phyloP scores from a whole-genome alignment of 2,329 filamentous ascomycete genomes.

The Colletotrichum paranaense region DNA sequence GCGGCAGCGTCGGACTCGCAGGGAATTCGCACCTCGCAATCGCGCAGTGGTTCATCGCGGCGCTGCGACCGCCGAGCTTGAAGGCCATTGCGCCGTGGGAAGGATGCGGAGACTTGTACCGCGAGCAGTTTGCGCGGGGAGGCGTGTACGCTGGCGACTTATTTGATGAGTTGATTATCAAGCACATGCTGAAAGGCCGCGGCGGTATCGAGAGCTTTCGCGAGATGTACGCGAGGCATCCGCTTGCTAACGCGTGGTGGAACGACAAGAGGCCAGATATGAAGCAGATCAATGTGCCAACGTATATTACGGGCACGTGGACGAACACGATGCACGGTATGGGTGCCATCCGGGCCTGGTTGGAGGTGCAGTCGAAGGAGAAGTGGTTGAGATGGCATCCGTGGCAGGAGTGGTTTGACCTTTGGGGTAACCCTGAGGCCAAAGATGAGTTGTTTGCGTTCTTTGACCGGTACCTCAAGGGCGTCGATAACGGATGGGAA shows the following conservation, averaged over 20 bases:
- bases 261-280: slow-evolving; percentile 40
- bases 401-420: slow-evolving; percentile 25
- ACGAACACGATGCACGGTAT: slow-evolving; percentile 36
- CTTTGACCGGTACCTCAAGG: slow-evolving; percentile 59
- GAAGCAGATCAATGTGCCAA: slow-evolving; percentile 38
- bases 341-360: slow-evolving; percentile 43
- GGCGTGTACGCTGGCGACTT: slow-evolving; percentile 37
- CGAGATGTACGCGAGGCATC: slow-evolving; percentile 38
- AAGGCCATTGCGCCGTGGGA: slow-evolving; percentile 52
- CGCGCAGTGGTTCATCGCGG: slow-evolving; percentile 40
- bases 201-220: slow-evolving; percentile 39
- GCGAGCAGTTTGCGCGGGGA: slow-evolving; percentile 41
- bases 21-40: slow-evolving; percentile 43
- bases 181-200: slow-evolving; percentile 38
- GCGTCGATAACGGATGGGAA: slow-evolving; percentile 56
- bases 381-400: slow-evolving; percentile 52
- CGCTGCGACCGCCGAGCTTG: slow-evolving; percentile 33
- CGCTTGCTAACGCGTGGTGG: slow-evolving; percentile 40
- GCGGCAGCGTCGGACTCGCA: slow-evolving; percentile 41
- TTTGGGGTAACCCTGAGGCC: slow-evolving; percentile 13
- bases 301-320: slow-evolving; percentile 36
- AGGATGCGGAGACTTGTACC: slow-evolving; percentile 44
- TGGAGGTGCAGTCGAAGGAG: slow-evolving; percentile 48
- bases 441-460: slow-evolving; percentile 52
- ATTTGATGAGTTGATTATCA: slow-evolving; percentile 36